Base-by-base conservation (phyloP, 2,329 filamentous ascomycete genomes). In the Fusarium palustre region DNA sequence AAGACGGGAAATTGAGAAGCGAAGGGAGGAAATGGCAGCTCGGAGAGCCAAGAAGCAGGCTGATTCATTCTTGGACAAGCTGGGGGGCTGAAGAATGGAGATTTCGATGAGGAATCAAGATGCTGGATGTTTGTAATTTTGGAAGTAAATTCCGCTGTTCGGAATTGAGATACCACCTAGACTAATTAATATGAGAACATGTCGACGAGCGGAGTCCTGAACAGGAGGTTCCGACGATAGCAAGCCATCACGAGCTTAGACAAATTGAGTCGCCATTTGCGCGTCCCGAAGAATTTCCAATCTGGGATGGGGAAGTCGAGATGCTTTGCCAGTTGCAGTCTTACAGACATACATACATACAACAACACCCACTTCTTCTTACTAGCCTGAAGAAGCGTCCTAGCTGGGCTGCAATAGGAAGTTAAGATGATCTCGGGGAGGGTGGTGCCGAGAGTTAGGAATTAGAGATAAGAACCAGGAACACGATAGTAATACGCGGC, bases 51-150 rank as follows among this genome's bases (percentile, higher is more conserved):
- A 88, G 79, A 90, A 88, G 74, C 85, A 91, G 78, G 92, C 92
- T 34, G 91, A 92, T 72, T 87, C 81, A 67, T 96, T 96, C 78
- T 77, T 97, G 72, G 87, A 90, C 55, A 86, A 86, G 20, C 78
- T 91, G 62, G 67, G 64, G 45, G 67, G 59, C 31, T 68, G 59
- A 69, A 41, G 42, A 33, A 34, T 38, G 54, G 43, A 41, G 33
- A 18, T 46, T 46, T 38, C 12, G 36, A 58, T 54, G 60, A 50
- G 61, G 28, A 59, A 48, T 65, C 47, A 60, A 39, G 41, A 52
- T n/a, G 11, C 28, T 42, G 25, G 10, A n/a, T 10, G 25, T 43
- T 54, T 54, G 24, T 45, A 33, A 34, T 34, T 25, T 15, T 7
- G 22, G 24, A 13, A 41, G 31, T 39, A 13, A 53, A 47, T 65